These are phyloP conservation scores for Tremellales sp. DNA, from an alignment of 1,284 basidiomycete genomes.

Conservation along the genomic window DNA sequence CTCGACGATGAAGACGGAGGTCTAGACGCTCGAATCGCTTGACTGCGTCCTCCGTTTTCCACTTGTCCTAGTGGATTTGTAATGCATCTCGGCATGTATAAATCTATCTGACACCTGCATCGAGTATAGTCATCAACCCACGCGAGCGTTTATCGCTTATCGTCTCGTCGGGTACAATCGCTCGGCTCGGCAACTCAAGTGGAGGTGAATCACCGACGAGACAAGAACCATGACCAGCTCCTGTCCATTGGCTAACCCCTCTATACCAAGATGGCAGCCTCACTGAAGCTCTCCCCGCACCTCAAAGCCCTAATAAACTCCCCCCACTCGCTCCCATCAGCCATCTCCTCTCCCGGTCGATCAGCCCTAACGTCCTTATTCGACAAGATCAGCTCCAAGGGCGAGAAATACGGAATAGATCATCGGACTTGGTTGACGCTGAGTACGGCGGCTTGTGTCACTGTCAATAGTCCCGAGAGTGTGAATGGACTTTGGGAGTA, in stretches of 20 bases:
- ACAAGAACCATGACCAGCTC: no score
- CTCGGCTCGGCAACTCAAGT: no score
- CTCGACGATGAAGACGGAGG: constrained; percentile 6
- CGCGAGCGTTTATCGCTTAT: no score
- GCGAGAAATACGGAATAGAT: not conserved
- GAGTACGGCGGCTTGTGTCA: constrained; percentile 36
- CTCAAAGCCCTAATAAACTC: constrained; percentile 41
- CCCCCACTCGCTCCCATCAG: constrained; percentile 26
- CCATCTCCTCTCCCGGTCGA: constrained; percentile 29
- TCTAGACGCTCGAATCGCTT: no score
- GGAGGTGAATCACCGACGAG: no score
- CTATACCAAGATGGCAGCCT: constrained; percentile 4
- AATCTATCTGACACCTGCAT: no score
- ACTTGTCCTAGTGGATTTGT: no score
- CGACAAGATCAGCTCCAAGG: constrained; percentile 24
- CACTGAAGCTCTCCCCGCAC: constrained; percentile 36
- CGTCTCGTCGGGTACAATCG: no score
- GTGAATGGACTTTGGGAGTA: constrained; percentile 38
- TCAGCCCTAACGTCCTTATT: constrained; percentile 20
- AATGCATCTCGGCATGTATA: no score
- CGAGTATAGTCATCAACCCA: no score
- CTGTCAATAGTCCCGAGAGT: constrained; percentile 42
- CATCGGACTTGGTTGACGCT: constrained; percentile 37
- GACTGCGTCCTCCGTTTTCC: no score
- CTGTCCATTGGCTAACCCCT: no score